phyloP scores from a whole-genome alignment of 768 basidiomycete genomes.

The Hericium erinaceus region DNA sequence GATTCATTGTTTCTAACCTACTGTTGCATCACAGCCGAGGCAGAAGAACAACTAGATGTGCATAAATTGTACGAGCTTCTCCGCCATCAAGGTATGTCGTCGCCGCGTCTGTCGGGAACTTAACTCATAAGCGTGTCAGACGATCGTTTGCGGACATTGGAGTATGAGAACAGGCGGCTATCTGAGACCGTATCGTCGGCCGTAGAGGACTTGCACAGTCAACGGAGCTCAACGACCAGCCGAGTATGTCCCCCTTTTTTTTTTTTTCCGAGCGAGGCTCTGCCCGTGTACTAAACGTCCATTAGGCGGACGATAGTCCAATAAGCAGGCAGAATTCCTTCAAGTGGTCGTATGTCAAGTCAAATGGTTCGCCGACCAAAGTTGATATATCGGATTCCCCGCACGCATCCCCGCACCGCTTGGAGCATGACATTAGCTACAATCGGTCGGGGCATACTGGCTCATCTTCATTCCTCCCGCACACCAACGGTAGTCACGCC shows the following conservation, averaged over 20 bases:
- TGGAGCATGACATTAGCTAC: slow-evolving; percentile 53
- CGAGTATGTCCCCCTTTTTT: slow-evolving; percentile 7
- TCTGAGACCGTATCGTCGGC: slow-evolving; percentile 52
- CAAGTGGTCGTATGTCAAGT: slow-evolving; percentile 82
- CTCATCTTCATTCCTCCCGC: background rate
- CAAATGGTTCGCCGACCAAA: slow-evolving; percentile 75
- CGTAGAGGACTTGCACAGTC: slow-evolving; percentile 51
- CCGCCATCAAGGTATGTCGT: slow-evolving; percentile 59
- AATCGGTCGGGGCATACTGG: slow-evolving; percentile 3
- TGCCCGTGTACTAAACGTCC: slow-evolving; percentile 15
- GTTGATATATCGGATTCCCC: slow-evolving; percentile 62
- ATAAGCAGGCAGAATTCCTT: slow-evolving; percentile 72
- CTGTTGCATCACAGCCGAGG: slow-evolving; percentile 37
- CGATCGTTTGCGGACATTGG: slow-evolving; percentile 56
- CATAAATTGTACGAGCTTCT: slow-evolving; percentile 60
- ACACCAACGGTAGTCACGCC: slow-evolving; percentile 1
- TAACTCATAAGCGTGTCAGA: slow-evolving; percentile 31
- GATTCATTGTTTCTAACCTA: too few species aligned
- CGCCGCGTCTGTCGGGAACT: background rate
- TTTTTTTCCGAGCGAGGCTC: slow-evolving; percentile 18
- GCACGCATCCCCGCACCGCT: slow-evolving; percentile 67
- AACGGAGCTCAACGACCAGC: slow-evolving; percentile 20
- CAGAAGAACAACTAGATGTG: slow-evolving; percentile 44
- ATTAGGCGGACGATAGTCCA: slow-evolving; percentile 29
- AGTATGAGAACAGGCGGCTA: slow-evolving; percentile 71